phyloP scores from a whole-genome alignment of 1,139 yeast genomes.

The Tardiomyces blankii region DNA sequence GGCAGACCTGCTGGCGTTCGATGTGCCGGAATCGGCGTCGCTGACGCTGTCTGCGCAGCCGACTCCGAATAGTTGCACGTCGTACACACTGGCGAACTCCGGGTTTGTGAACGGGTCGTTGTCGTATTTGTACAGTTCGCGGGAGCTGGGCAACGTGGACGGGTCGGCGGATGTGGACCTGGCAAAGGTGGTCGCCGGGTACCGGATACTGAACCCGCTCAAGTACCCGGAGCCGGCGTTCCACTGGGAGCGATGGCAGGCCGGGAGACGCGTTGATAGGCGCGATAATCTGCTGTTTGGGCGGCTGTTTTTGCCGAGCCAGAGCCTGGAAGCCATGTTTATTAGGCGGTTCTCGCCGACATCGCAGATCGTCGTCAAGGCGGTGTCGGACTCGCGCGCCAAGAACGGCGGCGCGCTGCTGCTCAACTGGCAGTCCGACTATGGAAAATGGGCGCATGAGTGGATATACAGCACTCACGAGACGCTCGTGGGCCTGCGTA shows the following conservation, averaged over 20 bases:
- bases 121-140: constrained; percentile 67
- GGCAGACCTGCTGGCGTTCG: constrained; percentile 51
- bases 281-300: constrained; percentile 50
- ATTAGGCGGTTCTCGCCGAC: constrained; percentile 51
- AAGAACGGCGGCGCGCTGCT: constrained; percentile 51
- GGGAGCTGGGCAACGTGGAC: constrained; percentile 39
- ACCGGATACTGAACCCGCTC: constrained; percentile 46
- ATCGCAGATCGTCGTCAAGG: constrained; percentile 60
- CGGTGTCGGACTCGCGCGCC: constrained; percentile 60
- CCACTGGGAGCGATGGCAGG: constrained; percentile 22
- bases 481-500: constrained; percentile 72
- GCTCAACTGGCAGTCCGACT: constrained; percentile 58
- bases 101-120: constrained; percentile 71
- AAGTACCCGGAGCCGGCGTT: constrained; percentile 12
- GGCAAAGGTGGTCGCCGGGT: constrained; percentile 73
- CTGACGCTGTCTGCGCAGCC: constrained; percentile 65
- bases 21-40: constrained; percentile 57
- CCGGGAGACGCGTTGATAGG: constrained; percentile 23
- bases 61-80: constrained; percentile 60
- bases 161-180: constrained; percentile 48
- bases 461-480: constrained; percentile 82
- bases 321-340: constrained; percentile 80
- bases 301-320: constrained; percentile 79
- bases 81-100: constrained; percentile 59
- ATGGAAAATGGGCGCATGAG: constrained; percentile 60